These are phyloP conservation scores for Salix caprea DNA, from an alignment of 345 rosid species.

Conservation along the genomic window DNA sequence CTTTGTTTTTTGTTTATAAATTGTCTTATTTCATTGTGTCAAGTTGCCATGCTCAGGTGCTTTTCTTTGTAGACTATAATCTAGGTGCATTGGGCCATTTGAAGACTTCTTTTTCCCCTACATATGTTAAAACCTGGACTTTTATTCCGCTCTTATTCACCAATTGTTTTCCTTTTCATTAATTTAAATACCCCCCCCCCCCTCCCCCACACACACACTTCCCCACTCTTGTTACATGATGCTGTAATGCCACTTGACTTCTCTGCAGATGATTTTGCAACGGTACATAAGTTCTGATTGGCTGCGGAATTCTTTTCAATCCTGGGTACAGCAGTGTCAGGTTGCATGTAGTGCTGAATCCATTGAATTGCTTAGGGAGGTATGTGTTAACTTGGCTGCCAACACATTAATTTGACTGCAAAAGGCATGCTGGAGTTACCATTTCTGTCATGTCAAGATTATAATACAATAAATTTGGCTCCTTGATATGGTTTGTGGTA, in stretches of 20 bases:
- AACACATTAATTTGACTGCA: neutral
- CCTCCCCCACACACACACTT: too few species aligned
- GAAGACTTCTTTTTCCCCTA: neutral
- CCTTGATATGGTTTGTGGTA: neutral
- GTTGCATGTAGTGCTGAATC: constrained; percentile 73
- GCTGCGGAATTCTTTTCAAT: constrained; percentile 48
- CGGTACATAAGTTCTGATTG: constrained; percentile 60
- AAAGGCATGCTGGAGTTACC: neutral
- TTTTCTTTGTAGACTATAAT: neutral
- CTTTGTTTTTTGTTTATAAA: neutral
- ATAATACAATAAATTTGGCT: neutral
- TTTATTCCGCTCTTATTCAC: neutral
- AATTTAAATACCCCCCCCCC: neutral
- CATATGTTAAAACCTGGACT: neutral
- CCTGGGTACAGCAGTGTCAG: constrained; percentile 69
- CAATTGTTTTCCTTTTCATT: neutral
- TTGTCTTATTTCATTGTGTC: neutral
- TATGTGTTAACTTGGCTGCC: constrained; percentile 17
- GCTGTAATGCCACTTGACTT: constrained; percentile 11
- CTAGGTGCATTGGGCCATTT: neutral
- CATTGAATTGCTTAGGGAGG: constrained; percentile 84
- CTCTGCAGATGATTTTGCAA: constrained; percentile 71
- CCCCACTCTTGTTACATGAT: neutral
- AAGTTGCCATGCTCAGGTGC: neutral
- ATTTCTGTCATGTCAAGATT: neutral